Conservation (phyloP, 2,329 filamentous ascomycete species). For the Exophiala sp. region DNA sequence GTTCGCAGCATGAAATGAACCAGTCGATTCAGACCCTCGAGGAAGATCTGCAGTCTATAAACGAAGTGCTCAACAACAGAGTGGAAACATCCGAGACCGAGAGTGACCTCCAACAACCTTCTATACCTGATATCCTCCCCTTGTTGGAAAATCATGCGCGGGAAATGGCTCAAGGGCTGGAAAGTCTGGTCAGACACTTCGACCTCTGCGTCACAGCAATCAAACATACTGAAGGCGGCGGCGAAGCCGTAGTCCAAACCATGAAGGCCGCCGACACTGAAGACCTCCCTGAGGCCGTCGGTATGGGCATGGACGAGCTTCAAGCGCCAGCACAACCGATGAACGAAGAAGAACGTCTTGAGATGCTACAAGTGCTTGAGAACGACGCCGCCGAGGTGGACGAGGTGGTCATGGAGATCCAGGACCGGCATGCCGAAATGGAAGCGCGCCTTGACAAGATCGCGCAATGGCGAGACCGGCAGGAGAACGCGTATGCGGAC, state of each 20-base stretch:
- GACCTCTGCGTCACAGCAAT: conserved; percentile 89
- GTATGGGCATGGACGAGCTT: conserved; percentile 34
- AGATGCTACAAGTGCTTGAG: conserved; percentile 73
- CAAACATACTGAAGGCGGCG: conserved; percentile 78
- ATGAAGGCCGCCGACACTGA: conserved; percentile 45
- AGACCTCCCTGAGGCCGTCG: conserved; percentile 51
- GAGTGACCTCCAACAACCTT: conserved; percentile 34
- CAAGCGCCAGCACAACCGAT: conserved; percentile 60
- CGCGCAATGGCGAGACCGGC: conserved; percentile 54
- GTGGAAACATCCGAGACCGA: conserved; percentile 29
- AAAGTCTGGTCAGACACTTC: conserved; percentile 79
- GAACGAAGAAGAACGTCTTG: conserved; percentile 65
- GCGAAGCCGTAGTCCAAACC: conserved; percentile 61
- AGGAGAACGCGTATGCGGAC: conserved; percentile 51
- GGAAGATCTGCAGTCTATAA: conserved; percentile 62
- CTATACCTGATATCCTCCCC: conserved; percentile 51
- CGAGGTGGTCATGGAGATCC: conserved; percentile 61
- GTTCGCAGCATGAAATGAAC: conserved; percentile 54
- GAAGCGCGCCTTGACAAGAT: conserved; percentile 63
- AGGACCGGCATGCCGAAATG: conserved; percentile 69
- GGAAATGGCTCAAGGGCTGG: conserved; percentile 72
- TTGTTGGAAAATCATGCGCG: conserved; percentile 68
- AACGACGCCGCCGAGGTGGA: conserved; percentile 54
- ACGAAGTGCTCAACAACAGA: conserved; percentile 45
- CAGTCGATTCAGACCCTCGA: conserved; percentile 61